phyloP scores from a whole-genome alignment of 495 filamentous ascomycete species.

The Aspergillus baeticus region DNA sequence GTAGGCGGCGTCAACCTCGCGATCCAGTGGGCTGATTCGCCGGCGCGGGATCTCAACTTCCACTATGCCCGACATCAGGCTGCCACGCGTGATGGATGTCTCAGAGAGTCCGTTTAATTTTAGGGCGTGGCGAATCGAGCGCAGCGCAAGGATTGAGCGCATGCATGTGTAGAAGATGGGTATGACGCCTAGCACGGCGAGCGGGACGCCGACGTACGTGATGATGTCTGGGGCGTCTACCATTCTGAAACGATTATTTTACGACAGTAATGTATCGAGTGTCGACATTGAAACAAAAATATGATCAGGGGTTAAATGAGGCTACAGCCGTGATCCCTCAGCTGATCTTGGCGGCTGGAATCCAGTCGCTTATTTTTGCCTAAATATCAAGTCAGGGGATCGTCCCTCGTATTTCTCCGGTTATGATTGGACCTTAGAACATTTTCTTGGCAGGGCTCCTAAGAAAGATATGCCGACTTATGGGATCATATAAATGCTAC shows the following conservation, averaged over 20 bases:
- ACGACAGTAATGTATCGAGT: too few species aligned
- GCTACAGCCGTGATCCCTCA: too few species aligned
- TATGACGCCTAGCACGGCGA: slow-evolving; percentile 2
- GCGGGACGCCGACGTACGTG: slow-evolving; percentile 5
- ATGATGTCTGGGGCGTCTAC: neutral
- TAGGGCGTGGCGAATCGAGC: slow-evolving; percentile 1
- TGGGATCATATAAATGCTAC: too few species aligned
- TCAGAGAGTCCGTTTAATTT: neutral
- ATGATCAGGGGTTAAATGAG: too few species aligned
- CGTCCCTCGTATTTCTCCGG: too few species aligned
- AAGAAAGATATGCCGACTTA: too few species aligned
- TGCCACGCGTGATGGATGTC: neutral
- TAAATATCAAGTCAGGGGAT: too few species aligned
- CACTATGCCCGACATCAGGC: slow-evolving; percentile 1
- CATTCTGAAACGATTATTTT: neutral
- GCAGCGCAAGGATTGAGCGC: slow-evolving; percentile 4
- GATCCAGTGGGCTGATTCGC: neutral
- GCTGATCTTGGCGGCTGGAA: too few species aligned
- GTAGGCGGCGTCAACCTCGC: neutral
- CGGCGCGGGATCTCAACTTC: slow-evolving; percentile 5
- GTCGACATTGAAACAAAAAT: too few species aligned
- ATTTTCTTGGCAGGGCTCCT: too few species aligned
- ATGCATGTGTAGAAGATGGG: slow-evolving; percentile 8
- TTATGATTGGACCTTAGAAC: too few species aligned
- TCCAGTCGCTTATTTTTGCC: too few species aligned